Evolutionary conservation across 345 rosid species (phyloP).

Genomic region (Acer campestre): DNA sequence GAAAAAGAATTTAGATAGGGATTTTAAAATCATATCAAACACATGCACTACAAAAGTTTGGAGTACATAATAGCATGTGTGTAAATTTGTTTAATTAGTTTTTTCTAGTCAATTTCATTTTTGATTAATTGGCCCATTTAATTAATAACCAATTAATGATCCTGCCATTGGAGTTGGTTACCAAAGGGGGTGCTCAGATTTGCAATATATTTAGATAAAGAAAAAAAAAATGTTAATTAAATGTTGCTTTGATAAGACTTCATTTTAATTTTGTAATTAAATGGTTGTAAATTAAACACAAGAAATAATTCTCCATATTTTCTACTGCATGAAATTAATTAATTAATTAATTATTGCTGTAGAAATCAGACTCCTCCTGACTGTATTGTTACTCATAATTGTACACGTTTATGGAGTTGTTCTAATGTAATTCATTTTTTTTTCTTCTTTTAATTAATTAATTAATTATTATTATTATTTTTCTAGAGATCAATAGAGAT

Average conservation of each 20-base stretch:
- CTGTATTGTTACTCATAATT: conserved; percentile 20
- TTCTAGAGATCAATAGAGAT: conserved; percentile 27
- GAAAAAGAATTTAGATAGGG: background rate
- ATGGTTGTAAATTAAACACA: background rate
- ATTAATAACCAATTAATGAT: too few species aligned
- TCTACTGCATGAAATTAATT: background rate
- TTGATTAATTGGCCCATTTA: too few species aligned
- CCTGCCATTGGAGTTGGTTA: too few species aligned
- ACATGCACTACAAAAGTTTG: background rate
- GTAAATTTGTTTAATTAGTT: too few species aligned
- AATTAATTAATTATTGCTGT: background rate
- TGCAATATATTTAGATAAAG: too few species aligned
- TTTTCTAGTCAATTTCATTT: too few species aligned
- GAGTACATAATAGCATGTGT: too few species aligned
- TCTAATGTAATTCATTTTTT: conserved; percentile 15
- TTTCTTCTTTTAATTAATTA: background rate
- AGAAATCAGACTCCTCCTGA: background rate
- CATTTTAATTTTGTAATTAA: background rate
- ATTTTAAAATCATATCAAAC: background rate
- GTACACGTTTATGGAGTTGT: conserved; percentile 24
- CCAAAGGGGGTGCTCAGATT: too few species aligned
- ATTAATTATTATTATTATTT: background rate
- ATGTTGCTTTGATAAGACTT: conserved; percentile 3
- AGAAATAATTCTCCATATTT: background rate
- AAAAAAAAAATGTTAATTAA: background rate